A percentile compares a stretch with the other conserved stretches of the same genome.
phyloP scores from a whole-genome alignment of 2,329 filamentous ascomycete species.

The Pyrenophora graminea region DNA sequence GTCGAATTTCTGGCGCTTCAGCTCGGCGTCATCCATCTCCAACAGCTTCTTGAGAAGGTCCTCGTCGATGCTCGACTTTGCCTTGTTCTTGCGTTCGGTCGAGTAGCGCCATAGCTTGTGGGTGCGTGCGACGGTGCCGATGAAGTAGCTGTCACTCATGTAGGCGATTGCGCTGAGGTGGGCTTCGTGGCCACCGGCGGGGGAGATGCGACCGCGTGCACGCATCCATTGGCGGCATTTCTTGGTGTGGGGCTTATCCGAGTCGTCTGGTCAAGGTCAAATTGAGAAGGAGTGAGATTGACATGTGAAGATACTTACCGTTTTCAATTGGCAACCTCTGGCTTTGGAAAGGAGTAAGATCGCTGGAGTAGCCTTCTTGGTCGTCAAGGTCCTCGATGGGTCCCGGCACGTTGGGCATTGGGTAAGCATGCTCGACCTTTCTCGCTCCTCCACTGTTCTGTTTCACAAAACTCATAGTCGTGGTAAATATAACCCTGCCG shows the following conservation, averaged over 20 bases:
- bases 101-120: conserved; percentile 80
- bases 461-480: conserved; percentile 84
- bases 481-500: conserved; percentile 91
- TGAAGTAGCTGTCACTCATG: conserved; percentile 90
- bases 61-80: conserved; percentile 48
- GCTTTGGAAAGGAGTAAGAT: conserved; percentile 60
- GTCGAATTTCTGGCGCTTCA: conserved; percentile 51
- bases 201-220: conserved; percentile 73
- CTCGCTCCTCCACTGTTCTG: conserved; percentile 63
- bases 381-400: conserved; percentile 49
- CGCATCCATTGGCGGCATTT: conserved; percentile 72
- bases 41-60: conserved; percentile 52
- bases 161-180: conserved; percentile 90
- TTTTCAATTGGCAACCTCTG: conserved; percentile 62
- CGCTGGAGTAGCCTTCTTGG: conserved; percentile 35
- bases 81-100: conserved; percentile 47
- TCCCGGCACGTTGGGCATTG: conserved; percentile 54
- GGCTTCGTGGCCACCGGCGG: conserved; percentile 73
- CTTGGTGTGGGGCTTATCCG: conserved; percentile 64
- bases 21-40: conserved; percentile 50
- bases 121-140: conserved; percentile 81
- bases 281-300: neutral
- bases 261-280: conserved; percentile 45
- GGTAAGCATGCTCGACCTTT: conserved; percentile 67
- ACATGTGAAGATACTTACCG: conserved; percentile 36